phyloP scores from a whole-genome alignment of 2,329 filamentous ascomycete species.

The Grosmannia huntii region DNA sequence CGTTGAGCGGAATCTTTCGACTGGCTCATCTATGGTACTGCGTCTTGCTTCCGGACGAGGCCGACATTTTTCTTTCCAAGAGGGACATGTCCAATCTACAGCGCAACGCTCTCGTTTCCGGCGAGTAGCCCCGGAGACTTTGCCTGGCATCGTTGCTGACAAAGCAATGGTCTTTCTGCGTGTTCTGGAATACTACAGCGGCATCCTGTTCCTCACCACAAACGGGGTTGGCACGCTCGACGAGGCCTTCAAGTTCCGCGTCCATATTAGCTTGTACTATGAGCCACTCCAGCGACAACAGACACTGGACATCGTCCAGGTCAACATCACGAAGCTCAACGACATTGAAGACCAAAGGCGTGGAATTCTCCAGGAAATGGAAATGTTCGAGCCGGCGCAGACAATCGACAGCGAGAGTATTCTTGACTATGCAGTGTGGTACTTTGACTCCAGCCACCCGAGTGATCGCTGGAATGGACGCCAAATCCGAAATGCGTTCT shows the following conservation, averaged over 20 bases:
- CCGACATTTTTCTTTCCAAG: slow-evolving; percentile 15
- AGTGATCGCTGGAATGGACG: slow-evolving; percentile 15
- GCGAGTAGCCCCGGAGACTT: not conserved
- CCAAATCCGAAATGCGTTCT: slow-evolving; percentile 27
- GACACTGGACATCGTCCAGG: slow-evolving; percentile 10
- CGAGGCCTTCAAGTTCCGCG: slow-evolving; percentile 35
- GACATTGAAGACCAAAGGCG: not conserved
- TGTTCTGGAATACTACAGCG: slow-evolving; percentile 33
- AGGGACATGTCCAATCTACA: slow-evolving; percentile 13
- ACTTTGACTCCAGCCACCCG: not conserved
- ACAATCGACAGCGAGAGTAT: slow-evolving; percentile 2
- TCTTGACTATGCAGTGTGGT: slow-evolving; percentile 6
- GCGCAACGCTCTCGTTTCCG: slow-evolving; percentile 22
- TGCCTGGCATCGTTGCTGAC: not conserved
- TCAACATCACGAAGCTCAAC: slow-evolving; percentile 9
- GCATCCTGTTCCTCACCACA: slow-evolving; percentile 36
- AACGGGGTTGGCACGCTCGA: slow-evolving; percentile 36
- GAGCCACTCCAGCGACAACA: slow-evolving; percentile 9
- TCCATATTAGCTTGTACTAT: slow-evolving; percentile 32
- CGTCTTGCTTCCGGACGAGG: slow-evolving; percentile 11
- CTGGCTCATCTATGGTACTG: not conserved
- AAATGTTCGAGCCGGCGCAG: not conserved
- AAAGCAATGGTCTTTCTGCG: slow-evolving; percentile 26
- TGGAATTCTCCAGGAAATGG: not conserved
- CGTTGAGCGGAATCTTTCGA: not conserved